Base-by-base conservation (phyloP, 2,329 filamentous ascomycete genomes). In the Pseudogymnoascus sp. region DNA sequence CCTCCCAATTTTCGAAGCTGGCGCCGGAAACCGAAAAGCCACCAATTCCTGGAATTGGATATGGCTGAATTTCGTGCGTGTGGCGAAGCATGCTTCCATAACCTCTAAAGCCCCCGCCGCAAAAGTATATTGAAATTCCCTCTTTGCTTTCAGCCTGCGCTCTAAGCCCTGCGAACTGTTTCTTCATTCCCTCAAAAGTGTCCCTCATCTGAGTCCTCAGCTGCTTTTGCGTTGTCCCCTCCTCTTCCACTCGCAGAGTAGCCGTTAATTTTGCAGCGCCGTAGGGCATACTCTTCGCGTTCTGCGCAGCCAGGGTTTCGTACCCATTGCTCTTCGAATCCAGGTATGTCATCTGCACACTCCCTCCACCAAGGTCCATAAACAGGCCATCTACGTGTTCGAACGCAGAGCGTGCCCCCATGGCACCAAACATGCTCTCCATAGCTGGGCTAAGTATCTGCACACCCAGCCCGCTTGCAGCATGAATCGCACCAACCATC, bases 11-110 rank as follows among this genome's bases (percentile, higher is more conserved):
- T 49, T 75, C 77, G 70, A 96, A 96, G 2, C 83, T 78, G 2
- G 77, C 71, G 9, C 84, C 83, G 0, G 80, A 74, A 1, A 87
- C 89, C 7, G 80, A 84, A 75, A 95, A 96, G 1, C 89, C 88
- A 66, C 92, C 93, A 73, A 95, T 88, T 18, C 88, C 87, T 0
- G 91, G 85, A 25, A 96, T 89, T 0, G 93, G 93, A 73, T 96
- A 97, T 0, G 91, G 91, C 62, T 82, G 79, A 46, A 91, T 83
- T 5, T 79, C 75, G 69, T 93, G 89, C 68, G 84, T 83, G 72
- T 89, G 87, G 88, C 96, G 93, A 61, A 96, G 80, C 71, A 96
- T 86, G 74, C 91, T 96, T 5, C 92, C 93, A 80, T 96, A 96
- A 14, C 93, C 93, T 37, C 93, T 82, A 72, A 96, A 96, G 0